Evolutionary conservation across 2,329 filamentous ascomycete species (phyloP).

Genomic region (Penicillium sp.): DNA sequence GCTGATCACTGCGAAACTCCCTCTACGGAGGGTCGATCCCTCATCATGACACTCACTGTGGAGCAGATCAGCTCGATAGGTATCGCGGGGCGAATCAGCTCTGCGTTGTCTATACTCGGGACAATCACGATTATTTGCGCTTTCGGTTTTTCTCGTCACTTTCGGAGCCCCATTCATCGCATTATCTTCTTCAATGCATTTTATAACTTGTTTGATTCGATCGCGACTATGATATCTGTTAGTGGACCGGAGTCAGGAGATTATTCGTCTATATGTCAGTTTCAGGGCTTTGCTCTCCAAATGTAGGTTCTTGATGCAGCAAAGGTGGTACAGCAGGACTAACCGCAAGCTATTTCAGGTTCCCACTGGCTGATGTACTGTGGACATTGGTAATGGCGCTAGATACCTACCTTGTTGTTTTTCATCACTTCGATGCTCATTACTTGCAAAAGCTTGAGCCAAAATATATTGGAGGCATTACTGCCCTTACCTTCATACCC

Average conservation of each 20-base stretch:
- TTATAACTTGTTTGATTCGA: conserved; percentile 40
- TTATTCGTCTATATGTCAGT: conserved; percentile 35
- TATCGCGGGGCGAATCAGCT: conserved; percentile 32
- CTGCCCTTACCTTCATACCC: conserved; percentile 33
- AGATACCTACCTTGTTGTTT: conserved; percentile 40
- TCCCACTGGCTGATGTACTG: conserved; percentile 39
- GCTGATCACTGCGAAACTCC: not conserved
- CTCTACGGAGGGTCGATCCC: conserved; percentile 1
- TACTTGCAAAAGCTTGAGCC: conserved; percentile 33
- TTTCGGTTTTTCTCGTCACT: conserved; percentile 33
- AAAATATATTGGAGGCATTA: conserved; percentile 33
- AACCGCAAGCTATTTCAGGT: conserved; percentile 24
- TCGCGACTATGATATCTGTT: conserved; percentile 41
- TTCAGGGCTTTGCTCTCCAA: conserved; percentile 41
- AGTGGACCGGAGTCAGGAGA: conserved; percentile 37
- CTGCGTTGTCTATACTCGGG: conserved; percentile 34
- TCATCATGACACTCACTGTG: conserved; percentile 24
- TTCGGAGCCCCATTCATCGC: conserved; percentile 41
- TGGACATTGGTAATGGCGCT: conserved; percentile 41
- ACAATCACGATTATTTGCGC: conserved; percentile 36
- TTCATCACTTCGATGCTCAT: conserved; percentile 34
- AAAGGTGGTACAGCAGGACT: not conserved
- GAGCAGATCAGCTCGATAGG: conserved; percentile 27
- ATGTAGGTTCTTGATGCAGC: conserved; percentile 27
- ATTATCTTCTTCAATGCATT: conserved; percentile 42